Evolutionary conservation across 108 stramenopile genomes (phyloP).

Genomic region (Discostella pseudostelligera): DNA sequence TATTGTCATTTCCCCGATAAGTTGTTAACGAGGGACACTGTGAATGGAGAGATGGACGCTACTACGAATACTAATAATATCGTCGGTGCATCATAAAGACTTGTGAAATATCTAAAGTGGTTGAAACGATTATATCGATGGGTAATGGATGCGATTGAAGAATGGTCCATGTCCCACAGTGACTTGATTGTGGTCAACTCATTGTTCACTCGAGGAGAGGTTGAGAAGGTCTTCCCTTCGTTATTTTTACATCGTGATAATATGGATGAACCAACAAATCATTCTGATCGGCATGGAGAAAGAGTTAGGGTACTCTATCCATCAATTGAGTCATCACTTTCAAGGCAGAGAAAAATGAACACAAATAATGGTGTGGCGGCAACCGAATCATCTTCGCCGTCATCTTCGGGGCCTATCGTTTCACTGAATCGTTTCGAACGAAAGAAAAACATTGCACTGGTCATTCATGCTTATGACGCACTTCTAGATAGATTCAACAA

Average conservation of each 20-base stretch:
- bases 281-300: slow-evolving; percentile 10
- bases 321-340: slow-evolving; percentile 66
- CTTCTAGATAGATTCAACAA: slow-evolving; percentile 18
- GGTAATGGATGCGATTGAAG: slow-evolving; percentile 73
- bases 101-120: slow-evolving; percentile 2
- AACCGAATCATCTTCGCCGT: slow-evolving; percentile 11
- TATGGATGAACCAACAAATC: background rate
- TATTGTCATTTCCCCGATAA: slow-evolving; percentile 99
- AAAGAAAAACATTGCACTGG: slow-evolving; percentile 92
- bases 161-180: slow-evolving; percentile 75
- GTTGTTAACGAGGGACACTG: slow-evolving; percentile 75
- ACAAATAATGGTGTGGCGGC: slow-evolving; percentile 1
- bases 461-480: slow-evolving; percentile 58
- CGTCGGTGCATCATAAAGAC: slow-evolving; percentile 33
- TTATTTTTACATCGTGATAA: slow-evolving; percentile 25
- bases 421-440: slow-evolving; percentile 96
- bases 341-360: slow-evolving; percentile 18
- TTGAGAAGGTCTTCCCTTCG: slow-evolving; percentile 70
- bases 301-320: slow-evolving; percentile 79
- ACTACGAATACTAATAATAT: slow-evolving; percentile 9
- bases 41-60: slow-evolving; percentile 38
- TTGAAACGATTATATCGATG: slow-evolving; percentile 58
- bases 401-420: slow-evolving; percentile 54
- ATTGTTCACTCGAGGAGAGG: slow-evolving; percentile 82
- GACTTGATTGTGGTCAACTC: slow-evolving; percentile 93